phyloP scores from a whole-genome alignment of 2,329 filamentous ascomycete species.

The Fusarium concolor region DNA sequence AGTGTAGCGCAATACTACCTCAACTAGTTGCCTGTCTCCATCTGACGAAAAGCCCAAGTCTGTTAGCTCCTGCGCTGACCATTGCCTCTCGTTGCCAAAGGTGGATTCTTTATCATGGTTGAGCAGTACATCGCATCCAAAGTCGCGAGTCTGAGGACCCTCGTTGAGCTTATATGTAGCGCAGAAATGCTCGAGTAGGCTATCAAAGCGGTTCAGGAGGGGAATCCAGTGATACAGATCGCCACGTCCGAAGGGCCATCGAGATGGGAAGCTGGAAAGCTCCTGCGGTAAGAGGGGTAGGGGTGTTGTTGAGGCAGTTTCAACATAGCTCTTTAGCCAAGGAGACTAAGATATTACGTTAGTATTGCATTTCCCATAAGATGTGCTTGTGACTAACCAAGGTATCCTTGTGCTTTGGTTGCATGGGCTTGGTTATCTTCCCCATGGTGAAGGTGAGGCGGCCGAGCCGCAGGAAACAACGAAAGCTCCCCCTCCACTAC shows the following conservation, averaged over 20 bases:
- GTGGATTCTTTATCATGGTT: constrained; percentile 66
- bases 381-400: constrained; percentile 60
- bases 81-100: constrained; percentile 61
- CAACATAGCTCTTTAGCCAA: constrained; percentile 85
- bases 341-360: constrained; percentile 73
- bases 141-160: constrained; percentile 83
- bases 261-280: constrained; percentile 82
- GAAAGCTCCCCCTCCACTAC: constrained; percentile 70
- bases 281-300: constrained; percentile 81
- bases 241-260: constrained; percentile 95
- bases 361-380: constrained; percentile 37
- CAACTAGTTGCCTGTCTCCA: constrained; percentile 83
- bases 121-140: constrained; percentile 73
- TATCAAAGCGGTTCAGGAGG: constrained; percentile 92
- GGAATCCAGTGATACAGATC: constrained; percentile 99
- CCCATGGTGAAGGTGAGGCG: constrained; percentile 72
- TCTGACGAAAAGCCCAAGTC: constrained; percentile 75
- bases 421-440: constrained; percentile 75
- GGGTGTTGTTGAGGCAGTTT: constrained; percentile 73
- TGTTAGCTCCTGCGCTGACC: constrained; percentile 60
- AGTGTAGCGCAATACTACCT: constrained; percentile 86
- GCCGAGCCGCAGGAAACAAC: constrained; percentile 65
- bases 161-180: constrained; percentile 81
- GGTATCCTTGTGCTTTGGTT: constrained; percentile 74
- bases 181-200: constrained; percentile 84